Conservation (phyloP, 2,329 filamentous ascomycete genomes). For the Xylaria sp. region DNA sequence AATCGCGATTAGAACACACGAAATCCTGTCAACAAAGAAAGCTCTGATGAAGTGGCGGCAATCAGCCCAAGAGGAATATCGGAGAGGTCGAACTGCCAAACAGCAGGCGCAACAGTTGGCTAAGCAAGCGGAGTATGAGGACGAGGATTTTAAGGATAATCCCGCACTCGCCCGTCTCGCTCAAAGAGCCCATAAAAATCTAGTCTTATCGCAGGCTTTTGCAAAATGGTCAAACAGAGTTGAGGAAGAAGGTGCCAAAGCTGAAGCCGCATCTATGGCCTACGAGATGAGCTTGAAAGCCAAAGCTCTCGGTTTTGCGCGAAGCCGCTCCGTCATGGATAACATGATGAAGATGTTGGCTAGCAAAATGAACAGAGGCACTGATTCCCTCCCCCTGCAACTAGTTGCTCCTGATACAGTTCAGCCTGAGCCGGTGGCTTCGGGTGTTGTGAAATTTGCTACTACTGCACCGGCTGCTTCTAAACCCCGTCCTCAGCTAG, state of each 20-base stretch:
- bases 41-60: conserved; percentile 37
- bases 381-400: not conserved
- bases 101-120: conserved; percentile 8
- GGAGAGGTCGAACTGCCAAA: conserved; percentile 27
- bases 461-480: conserved; percentile 3
- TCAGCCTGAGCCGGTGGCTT: not conserved
- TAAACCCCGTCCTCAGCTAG: not conserved
- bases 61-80: conserved; percentile 26
- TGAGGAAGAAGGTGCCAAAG: conserved; percentile 39
- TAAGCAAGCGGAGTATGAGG: conserved; percentile 16
- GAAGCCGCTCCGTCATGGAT: conserved; percentile 10
- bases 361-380: conserved; percentile 3
- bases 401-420: not conserved
- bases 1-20: conserved; percentile 37
- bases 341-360: conserved; percentile 14
- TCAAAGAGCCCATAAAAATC: conserved; percentile 36
- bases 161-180: conserved; percentile 38
- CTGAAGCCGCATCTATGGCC: conserved; percentile 36
- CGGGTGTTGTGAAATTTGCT: not conserved
- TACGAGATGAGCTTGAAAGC: conserved; percentile 42
- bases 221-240: conserved; percentile 40
- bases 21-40: conserved; percentile 37
- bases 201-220: conserved; percentile 41
- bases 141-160: conserved; percentile 30
- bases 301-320: conserved; percentile 36